A percentile compares a stretch with the other conserved stretches of the same genome.
These are phyloP conservation scores for Flaveria sonorensis DNA, from an alignment of 129 eudicot species.

Conservation along the genomic window DNA sequence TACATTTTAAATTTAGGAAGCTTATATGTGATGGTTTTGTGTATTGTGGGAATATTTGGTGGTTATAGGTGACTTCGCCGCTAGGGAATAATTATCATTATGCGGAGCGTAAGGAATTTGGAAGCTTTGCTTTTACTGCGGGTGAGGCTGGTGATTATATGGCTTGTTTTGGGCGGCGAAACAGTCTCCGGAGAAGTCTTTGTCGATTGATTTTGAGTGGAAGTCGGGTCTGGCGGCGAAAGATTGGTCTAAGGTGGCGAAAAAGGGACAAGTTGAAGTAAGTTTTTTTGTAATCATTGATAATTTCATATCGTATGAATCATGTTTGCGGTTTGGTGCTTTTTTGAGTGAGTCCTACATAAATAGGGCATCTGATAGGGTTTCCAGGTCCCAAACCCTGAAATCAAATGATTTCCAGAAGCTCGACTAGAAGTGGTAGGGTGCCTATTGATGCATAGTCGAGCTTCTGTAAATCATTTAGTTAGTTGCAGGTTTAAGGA, in stretches of 20 bases:
- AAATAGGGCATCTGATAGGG: too few relatives aligned
- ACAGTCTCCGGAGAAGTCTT: slow-evolving; percentile 46
- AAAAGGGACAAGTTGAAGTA: slow-evolving; percentile 65
- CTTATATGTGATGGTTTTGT: too few relatives aligned
- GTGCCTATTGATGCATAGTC: too few relatives aligned
- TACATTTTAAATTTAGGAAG: too few relatives aligned
- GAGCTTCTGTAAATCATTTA: too few relatives aligned
- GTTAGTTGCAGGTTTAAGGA: too few relatives aligned
- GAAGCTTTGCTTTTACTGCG: slow-evolving; percentile 10
- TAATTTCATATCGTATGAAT: neutral
- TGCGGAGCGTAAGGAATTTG: slow-evolving; percentile 54
- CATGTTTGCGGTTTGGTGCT: neutral
- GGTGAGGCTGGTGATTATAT: slow-evolving; percentile 21
- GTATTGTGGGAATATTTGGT: neutral
- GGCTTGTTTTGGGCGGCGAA: slow-evolving; percentile 63
- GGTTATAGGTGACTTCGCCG: slow-evolving; percentile 64
- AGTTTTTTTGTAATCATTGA: neutral
- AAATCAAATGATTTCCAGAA: too few relatives aligned
- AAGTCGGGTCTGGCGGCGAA: slow-evolving; percentile 75
- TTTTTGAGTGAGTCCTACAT: too few relatives aligned
- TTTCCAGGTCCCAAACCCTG: too few relatives aligned
- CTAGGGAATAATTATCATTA: slow-evolving; percentile 63
- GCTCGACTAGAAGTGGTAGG: too few relatives aligned
- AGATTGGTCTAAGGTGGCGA: slow-evolving; percentile 90
- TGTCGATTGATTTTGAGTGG: slow-evolving; percentile 78